Conservation (phyloP, 192 early-diverging fungal species). For the Coemansia reversa region DNA sequence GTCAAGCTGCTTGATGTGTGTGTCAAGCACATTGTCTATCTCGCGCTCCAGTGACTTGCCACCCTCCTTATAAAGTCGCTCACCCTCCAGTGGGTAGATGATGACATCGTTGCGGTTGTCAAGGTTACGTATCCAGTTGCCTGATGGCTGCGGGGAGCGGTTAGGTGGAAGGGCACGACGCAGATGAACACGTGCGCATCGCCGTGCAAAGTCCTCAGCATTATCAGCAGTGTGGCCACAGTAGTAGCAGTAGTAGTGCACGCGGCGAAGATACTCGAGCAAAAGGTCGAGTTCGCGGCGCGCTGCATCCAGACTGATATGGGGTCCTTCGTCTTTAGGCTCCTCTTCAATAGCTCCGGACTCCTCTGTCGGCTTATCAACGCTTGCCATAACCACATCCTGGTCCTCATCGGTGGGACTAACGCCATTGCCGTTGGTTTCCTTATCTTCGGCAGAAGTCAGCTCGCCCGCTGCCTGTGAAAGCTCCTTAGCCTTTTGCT, state of each 20-base stretch:
- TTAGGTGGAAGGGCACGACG: slow-evolving; percentile 39
- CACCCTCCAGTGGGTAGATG: slow-evolving; percentile 51
- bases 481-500: slow-evolving; percentile 37
- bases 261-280: slow-evolving; percentile 82
- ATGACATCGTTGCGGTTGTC: slow-evolving; percentile 58
- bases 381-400: slow-evolving; percentile 27
- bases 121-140: slow-evolving; percentile 48
- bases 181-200: slow-evolving; percentile 65
- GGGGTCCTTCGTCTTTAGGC: slow-evolving; percentile 9
- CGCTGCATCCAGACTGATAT: slow-evolving; percentile 19
- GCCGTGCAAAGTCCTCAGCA: slow-evolving; percentile 81
- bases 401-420: slow-evolving; percentile 15
- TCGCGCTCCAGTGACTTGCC: slow-evolving; percentile 55
- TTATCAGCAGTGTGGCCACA: slow-evolving; percentile 79
- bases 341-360: slow-evolving; percentile 7
- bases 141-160: slow-evolving; percentile 39
- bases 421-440: slow-evolving; percentile 7
- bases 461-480: slow-evolving; percentile 33
- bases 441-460: slow-evolving; percentile 28
- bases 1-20: slow-evolving; percentile 55
- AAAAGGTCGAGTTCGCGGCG: slow-evolving; percentile 69
- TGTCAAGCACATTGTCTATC: slow-evolving; percentile 41
- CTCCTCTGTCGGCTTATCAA: slow-evolving; percentile 16
- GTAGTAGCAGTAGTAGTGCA: slow-evolving; percentile 97
- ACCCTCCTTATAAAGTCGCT: slow-evolving; percentile 53